These are phyloP conservation scores for Paecilomyces niveus DNA, from an alignment of 2,329 filamentous ascomycete species.

Conservation along the genomic window DNA sequence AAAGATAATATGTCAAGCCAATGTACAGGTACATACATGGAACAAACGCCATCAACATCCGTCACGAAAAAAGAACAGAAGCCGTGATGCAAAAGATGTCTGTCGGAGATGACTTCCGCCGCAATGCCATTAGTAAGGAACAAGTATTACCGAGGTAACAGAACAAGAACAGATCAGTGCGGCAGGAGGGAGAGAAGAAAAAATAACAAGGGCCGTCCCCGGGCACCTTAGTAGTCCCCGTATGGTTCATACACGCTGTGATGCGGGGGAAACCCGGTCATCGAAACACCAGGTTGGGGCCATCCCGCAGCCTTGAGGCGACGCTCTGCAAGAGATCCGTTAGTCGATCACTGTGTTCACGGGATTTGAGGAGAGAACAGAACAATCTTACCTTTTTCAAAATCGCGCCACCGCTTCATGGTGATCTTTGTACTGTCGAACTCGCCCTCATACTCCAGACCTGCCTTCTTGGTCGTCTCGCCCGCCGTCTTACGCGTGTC, in stretches of 20 bases:
- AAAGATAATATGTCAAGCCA: not conserved
- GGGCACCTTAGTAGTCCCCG: constrained; percentile 25
- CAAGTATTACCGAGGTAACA: not conserved
- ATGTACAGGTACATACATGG: not conserved
- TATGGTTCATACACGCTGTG: constrained; percentile 26
- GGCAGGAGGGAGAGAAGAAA: constrained; percentile 2
- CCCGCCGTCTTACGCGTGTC: constrained; percentile 94
- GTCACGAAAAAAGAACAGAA: not conserved
- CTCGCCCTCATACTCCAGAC: constrained; percentile 84
- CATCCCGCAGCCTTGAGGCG: constrained; percentile 23
- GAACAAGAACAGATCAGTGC: not conserved
- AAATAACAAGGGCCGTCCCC: constrained; percentile 1
- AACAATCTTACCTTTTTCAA: constrained; percentile 61
- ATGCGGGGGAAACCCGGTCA: constrained; percentile 21
- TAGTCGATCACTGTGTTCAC: constrained; percentile 1
- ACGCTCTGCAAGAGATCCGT: constrained; percentile 24
- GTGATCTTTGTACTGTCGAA: constrained; percentile 99
- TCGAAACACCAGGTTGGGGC: constrained; percentile 16
- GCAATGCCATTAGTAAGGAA: not conserved
- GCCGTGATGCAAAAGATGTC: not conserved
- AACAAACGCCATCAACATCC: not conserved
- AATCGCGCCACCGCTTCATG: constrained; percentile 98
- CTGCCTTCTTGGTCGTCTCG: constrained; percentile 79
- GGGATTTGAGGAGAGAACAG: not conserved
- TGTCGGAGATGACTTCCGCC: not conserved